Conservation (phyloP, 2,329 filamentous ascomycete genomes). For the Nigrograna mackinnonii region DNA sequence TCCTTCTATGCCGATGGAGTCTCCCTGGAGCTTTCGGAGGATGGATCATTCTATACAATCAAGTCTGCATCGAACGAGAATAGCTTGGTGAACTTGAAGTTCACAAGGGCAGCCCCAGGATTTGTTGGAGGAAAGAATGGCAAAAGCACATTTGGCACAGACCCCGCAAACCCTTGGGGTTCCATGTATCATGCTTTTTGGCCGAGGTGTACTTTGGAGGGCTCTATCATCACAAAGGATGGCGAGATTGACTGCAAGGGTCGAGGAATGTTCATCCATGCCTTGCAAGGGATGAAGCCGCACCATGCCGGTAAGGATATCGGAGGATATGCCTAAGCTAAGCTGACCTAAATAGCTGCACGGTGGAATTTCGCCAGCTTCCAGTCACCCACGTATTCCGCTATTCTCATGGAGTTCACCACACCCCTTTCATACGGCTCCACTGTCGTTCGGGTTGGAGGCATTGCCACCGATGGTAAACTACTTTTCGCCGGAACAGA, state of each 20-base stretch:
- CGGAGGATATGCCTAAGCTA: not conserved
- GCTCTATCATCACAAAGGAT: constrained; percentile 80
- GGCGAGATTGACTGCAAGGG: constrained; percentile 83
- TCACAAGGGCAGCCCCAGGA: constrained; percentile 76
- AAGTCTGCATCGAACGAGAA: constrained; percentile 85
- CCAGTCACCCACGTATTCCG: constrained; percentile 84
- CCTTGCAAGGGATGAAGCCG: constrained; percentile 97
- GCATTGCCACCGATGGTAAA: constrained; percentile 78
- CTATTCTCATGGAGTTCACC: constrained; percentile 92
- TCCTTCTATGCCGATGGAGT: constrained; percentile 86
- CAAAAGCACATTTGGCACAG: constrained; percentile 82
- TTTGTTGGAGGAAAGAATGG: constrained; percentile 86
- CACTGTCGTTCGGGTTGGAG: constrained; percentile 81
- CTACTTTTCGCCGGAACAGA: constrained; percentile 73
- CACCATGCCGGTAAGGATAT: constrained; percentile 77
- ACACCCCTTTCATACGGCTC: constrained; percentile 92
- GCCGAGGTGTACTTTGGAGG: constrained; percentile 82
- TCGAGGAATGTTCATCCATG: constrained; percentile 77
- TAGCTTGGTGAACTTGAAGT: constrained; percentile 82
- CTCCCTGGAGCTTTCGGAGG: constrained; percentile 82
- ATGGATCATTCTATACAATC: constrained; percentile 81
- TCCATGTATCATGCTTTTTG: constrained; percentile 92
- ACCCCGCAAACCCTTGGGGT: constrained; percentile 86
- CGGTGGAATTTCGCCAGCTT: constrained; percentile 95
- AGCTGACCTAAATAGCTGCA: constrained; percentile 55